Percentiles rank a stretch among this genome's conserved stretches.
These are phyloP conservation scores for Hydnomerulius pinastri DNA, from an alignment of 768 basidiomycete genomes.

Conservation along the genomic window DNA sequence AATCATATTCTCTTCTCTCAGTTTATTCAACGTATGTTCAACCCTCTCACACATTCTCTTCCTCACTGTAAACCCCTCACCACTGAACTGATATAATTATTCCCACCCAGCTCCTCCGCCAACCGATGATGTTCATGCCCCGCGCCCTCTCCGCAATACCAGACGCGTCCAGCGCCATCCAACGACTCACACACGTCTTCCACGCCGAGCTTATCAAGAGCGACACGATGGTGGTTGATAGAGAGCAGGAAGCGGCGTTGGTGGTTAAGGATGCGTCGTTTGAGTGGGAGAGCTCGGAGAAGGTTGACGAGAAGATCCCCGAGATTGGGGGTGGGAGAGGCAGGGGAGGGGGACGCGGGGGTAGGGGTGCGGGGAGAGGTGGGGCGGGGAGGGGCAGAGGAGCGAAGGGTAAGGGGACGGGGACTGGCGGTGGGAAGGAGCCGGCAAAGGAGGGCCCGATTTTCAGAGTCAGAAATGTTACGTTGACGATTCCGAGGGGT, in stretches of 20 bases:
- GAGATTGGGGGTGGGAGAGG: slow-evolving; percentile 1
- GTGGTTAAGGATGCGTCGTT: slow-evolving; percentile 57
- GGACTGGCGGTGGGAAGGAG: slow-evolving; percentile 10
- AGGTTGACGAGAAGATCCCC: slow-evolving; percentile 2
- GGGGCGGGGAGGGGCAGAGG: background rate
- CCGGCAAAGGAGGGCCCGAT: slow-evolving; percentile 1
- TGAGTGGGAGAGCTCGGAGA: slow-evolving; percentile 55
- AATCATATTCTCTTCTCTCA: slow-evolving; percentile 66
- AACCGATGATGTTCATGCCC: slow-evolving; percentile 69
- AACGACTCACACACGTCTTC: slow-evolving; percentile 45
- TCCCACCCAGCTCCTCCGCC: slow-evolving; percentile 56
- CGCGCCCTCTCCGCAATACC: slow-evolving; percentile 61
- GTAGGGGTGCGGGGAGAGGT: slow-evolving; percentile 7
- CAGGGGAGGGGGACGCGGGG: slow-evolving; percentile 1
- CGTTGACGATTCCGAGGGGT: slow-evolving; percentile 57
- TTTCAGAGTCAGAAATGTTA: slow-evolving; percentile 54
- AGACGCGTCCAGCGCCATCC: slow-evolving; percentile 65
- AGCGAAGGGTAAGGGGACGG: slow-evolving; percentile 11
- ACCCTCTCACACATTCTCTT: background rate
- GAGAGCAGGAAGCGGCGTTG: slow-evolving; percentile 48
- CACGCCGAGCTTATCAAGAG: slow-evolving; percentile 52
- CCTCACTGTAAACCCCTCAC: no score
- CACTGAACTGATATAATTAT: background rate
- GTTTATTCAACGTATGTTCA: slow-evolving; percentile 52
- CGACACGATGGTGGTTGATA: slow-evolving; percentile 45